Evolutionary conservation across 164 flowering plant genomes (phyloP), one percentile per base, ranked within the genome.

Genomic region (Akebia trifoliata): DNA sequence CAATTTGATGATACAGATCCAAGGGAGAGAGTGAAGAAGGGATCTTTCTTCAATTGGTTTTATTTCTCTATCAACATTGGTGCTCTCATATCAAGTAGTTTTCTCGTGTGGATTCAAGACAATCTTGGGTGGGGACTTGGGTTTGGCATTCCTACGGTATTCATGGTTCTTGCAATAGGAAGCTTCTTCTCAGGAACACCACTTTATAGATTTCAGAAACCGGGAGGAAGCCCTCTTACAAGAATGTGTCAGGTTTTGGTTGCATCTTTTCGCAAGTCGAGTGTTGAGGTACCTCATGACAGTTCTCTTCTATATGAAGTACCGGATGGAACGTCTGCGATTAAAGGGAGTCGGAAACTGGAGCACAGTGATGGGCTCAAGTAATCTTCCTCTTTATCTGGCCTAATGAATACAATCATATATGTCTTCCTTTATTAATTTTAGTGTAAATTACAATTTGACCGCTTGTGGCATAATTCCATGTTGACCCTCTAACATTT

Each of bases 51-150:
- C 72, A 86, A 89, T 69, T 89, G 95, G 97, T 89, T 86, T 66
- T 89, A 84, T 69, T 84, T 89, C 63, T 86, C 94, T 8, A 76
- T 86, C 60, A 86, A 89, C 59, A 77, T 89, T 56, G 97, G 97
- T 50, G 92, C 94, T 59, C 74, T 89, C 25, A 60, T 89, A 68
- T 84, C 97, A 35, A 81, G 90, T 62, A 84, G 81, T 64, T 58
- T 89, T 14, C 48, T 89, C 18, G 95, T 89, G 15, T 89, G 83
- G 83, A 66, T 89, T 58, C 95, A 89, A 74, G 94, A 86, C 56
- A 86, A 89, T 72, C 77, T 64, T 36, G 97, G 97, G 9, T 89
- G 97, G 97, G 95, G 92, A 44, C 69, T 86, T 36, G 95, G 97
- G 12, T 89, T 89, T 72, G 95, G 91, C 53, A 89, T 86, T 68